phyloP scores from a whole-genome alignment of 1,284 basidiomycete genomes.

The Boletellus dicymbophilus region DNA sequence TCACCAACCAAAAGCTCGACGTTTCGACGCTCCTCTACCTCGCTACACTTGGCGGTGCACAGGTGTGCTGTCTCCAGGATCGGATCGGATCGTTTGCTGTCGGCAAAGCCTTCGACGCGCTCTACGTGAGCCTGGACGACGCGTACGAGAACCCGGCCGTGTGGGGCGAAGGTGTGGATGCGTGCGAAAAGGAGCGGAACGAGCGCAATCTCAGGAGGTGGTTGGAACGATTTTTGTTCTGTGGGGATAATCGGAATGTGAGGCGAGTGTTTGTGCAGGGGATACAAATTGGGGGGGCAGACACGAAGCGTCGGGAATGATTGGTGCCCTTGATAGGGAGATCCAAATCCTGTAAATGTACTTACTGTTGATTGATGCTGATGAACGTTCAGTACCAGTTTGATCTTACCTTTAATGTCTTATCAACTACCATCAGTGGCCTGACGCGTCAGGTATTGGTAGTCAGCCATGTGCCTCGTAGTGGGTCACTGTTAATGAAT shows the following conservation, averaged over 20 bases:
- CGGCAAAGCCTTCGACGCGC: constrained; percentile 90
- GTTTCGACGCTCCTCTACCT: constrained; percentile 82
- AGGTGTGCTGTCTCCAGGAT: constrained; percentile 71
- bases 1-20: constrained; percentile 64
- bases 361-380: no score
- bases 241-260: constrained; percentile 90
- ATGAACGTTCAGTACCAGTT: no score
- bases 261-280: constrained; percentile 87
- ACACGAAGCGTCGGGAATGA: neutral
- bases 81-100: constrained; percentile 74
- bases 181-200: neutral
- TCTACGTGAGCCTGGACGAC: constrained; percentile 59
- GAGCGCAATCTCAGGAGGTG: constrained; percentile 44
- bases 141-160: constrained; percentile 59
- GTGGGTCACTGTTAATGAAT: no score
- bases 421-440: no score
- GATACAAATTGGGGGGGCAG: constrained; percentile 66
- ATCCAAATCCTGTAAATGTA: no score
- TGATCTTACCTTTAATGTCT: no score
- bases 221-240: constrained; percentile 76
- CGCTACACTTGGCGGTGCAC: constrained; percentile 89
- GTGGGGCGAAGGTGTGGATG: constrained; percentile 46
- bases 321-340: no score
- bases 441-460: no score
- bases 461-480: no score